Evolutionary conservation across 208 protist genomes (phyloP).

Genomic region (Trypanosoma caninum): DNA sequence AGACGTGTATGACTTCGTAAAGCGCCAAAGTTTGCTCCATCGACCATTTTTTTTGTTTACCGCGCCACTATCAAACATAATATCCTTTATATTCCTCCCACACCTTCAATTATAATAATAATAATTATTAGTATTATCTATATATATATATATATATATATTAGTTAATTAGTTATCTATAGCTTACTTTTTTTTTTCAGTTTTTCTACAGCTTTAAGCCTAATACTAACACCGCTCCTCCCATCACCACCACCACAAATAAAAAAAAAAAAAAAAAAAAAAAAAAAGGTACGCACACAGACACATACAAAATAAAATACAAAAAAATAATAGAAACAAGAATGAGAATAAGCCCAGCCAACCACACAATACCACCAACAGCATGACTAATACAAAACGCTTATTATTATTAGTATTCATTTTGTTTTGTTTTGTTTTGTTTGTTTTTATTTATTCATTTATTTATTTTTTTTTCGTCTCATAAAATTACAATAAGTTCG

Average conservation of each 20-base stretch:
- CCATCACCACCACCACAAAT: too few species aligned
- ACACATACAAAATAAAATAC: too few species aligned
- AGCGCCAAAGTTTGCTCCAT: conserved; percentile 15
- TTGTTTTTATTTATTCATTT: neutral
- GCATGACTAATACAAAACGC: too few species aligned
- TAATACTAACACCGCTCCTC: neutral
- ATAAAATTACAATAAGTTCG: too few species aligned
- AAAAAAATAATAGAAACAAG: too few species aligned
- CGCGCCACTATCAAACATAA: conserved; percentile 14
- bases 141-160: conserved; percentile 9
- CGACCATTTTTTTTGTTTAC: conserved; percentile 2
- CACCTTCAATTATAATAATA: conserved; percentile 1
- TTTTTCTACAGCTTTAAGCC: neutral
- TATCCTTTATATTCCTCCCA: too few species aligned
- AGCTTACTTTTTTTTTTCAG: neutral
- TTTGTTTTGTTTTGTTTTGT: neutral
- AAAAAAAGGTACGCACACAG: too few species aligned
- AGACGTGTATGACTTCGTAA: conserved; percentile 51
- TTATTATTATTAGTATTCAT: too few species aligned
- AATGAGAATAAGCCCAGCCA: too few species aligned
- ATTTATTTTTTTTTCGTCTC: neutral
- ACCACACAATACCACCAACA: too few species aligned
- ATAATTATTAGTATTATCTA: neutral
- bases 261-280: too few species aligned
- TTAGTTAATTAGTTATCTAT: neutral